phyloP scores from a whole-genome alignment of 371 early-diverging fungal genomes.

The Circinella minor region DNA sequence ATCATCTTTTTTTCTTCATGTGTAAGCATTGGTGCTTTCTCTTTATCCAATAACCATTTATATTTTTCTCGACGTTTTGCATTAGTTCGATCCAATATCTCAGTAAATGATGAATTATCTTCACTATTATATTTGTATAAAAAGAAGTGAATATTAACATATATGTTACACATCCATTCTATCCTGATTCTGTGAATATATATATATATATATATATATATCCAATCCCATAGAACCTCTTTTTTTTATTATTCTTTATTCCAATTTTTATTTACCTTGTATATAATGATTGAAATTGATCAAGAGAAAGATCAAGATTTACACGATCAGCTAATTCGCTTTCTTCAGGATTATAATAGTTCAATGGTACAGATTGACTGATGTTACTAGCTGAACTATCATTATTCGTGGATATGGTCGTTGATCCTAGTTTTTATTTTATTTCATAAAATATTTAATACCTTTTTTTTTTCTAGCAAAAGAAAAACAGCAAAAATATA shows the following conservation, averaged over 20 bases:
- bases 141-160: too few relatives aligned
- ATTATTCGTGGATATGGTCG: neutral
- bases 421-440: neutral
- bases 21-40: conserved; percentile 22
- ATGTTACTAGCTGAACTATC: neutral
- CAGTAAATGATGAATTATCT: conserved; percentile 83
- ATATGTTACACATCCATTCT: too few relatives aligned
- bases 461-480: too few relatives aligned
- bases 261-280: conserved; percentile 52
- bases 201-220: too few relatives aligned
- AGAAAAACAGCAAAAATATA: too few relatives aligned
- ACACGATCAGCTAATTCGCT: conserved; percentile 39
- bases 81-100: conserved; percentile 69
- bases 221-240: neutral
- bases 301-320: conserved; percentile 50
- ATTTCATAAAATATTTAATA: too few relatives aligned
- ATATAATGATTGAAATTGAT: conserved; percentile 77
- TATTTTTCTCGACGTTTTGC: conserved; percentile 61
- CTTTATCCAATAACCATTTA: conserved; percentile 75
- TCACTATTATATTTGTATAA: conserved; percentile 48
- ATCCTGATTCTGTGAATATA: too few relatives aligned
- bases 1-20: conserved; percentile 18
- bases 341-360: conserved; percentile 40
- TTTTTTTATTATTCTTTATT: neutral
- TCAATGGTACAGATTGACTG: conserved; percentile 9